Base-by-base conservation (phyloP, 2,329 filamentous ascomycete species). In the Aureobasidium sp. region DNA sequence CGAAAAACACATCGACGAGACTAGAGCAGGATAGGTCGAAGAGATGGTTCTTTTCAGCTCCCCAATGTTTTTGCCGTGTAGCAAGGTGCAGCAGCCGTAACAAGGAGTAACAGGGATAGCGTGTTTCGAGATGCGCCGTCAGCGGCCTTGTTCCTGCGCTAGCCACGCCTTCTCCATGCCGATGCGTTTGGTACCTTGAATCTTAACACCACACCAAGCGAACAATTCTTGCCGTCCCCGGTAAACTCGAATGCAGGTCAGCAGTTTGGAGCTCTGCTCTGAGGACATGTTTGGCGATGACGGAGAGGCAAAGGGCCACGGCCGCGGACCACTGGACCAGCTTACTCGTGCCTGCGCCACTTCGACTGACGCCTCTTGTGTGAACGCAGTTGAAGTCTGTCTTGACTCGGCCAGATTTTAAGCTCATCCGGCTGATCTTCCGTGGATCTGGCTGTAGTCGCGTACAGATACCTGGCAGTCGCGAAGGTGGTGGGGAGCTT, bases 121-220 rank as follows among this genome's bases (percentile, higher is more conserved):
- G 57, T 60, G 57, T 60, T 60, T 60, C 57, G 57, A 60, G 29
- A 49, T 49, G 57, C 57, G 57, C 57, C 45, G n/a, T 58, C 20
- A 15, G 17, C 31, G 45, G 41, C 45, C 45, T 31, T 60, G 44
- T 60, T 60, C 57, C 57, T 60, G 45, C 34, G 42, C 55, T 58
- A 58, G 55, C 55, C 42, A 58, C 55, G 55, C 55, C 55, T 48
- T 58, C 41, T 34, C 42, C 42, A 58, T 58, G 55, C 42, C 37
- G 29, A 47, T 48, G 20, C 55, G 55, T 58, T 58, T 58, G 42
- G 55, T 58, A 58, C 55, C 55, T 58, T 48, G 42, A 58, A 58
- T 58, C 55, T 58, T 47, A 58, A 47, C 42, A 58, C 42, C 55
- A 58, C 55, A 58, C 53, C 55, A 42, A 31, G 29, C 29, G 31